Evolutionary conservation across 2,329 filamentous ascomycete genomes (phyloP), one percentile per base, ranked within the genome.

Genomic region (Pestalotiopsis sp.): DNA sequence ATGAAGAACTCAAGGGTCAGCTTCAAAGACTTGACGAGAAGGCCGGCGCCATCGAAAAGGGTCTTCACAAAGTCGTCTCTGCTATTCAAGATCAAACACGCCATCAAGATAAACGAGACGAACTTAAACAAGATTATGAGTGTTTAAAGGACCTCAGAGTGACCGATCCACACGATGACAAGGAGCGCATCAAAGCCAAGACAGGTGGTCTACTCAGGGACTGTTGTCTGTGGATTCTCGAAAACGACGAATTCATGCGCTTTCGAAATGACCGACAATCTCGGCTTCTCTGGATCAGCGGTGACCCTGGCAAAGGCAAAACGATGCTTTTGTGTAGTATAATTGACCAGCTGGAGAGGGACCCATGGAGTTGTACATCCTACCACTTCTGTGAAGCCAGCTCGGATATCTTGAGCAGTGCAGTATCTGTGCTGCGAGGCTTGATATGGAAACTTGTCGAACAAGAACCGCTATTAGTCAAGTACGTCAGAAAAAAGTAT

Each of bases 341-440:
- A 4, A 71, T 77, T n/a, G 31, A 78, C 17, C 70, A 79, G 61
- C 7, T 81, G 41, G 12, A 11, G 13, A 13, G 2, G 1, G n/a
- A n/a, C 20, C 1, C 0, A 4, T 45, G 3, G 12, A 17, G 3
- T 1, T 23, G 20, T 20, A 17, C 74, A 1, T 65, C 73, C 9
- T 81, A 71, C 67, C 81, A 81, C 68, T 78, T 81, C 70, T 81
- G 75, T 69, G 76, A 81, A 65, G 76, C 70, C 17, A 78, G 76
- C n/a, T 73, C 80, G 61, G 49, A 6, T 0, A 69, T 62, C 2
- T 69, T 76, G 31, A 77, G 75, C 66, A 76, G 65, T 65, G 78
- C 79, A 0, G 77, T 73, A 1, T 72, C 77, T 1, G 74, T 80
- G 0, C 67, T 82, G 12, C 73, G 78, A 4, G 75, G 78, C 12